A percentile compares a stretch with the other conserved stretches of the same genome.
Evolutionary conservation across 163 green algal genomes (phyloP).

Genomic region (Scenedesmus sp.): DNA sequence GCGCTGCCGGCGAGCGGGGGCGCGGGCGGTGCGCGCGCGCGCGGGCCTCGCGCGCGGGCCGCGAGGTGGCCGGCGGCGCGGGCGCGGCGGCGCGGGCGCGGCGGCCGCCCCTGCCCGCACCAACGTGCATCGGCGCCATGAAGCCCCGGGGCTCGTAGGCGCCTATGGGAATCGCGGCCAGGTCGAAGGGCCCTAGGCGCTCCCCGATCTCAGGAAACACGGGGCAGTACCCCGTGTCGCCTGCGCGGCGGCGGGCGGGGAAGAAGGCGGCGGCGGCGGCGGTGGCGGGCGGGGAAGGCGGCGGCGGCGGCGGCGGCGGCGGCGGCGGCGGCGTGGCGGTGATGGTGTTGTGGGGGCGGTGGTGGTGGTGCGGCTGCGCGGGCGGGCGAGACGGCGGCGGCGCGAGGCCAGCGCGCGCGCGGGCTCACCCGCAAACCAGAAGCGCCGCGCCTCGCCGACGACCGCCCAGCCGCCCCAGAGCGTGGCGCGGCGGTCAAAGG

Average conservation of each 20-base stretch:
- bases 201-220: constrained; percentile 80
- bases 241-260: constrained; percentile 53
- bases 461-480: constrained; percentile 85
- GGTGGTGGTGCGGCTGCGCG: no score
- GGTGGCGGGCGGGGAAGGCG: no score
- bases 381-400: no score
- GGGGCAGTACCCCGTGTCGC: constrained; percentile 80
- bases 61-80: not conserved
- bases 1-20: no score
- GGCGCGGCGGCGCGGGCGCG: not conserved
- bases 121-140: constrained; percentile 69
- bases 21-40: no score
- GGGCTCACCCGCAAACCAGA: constrained; percentile 50
- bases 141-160: constrained; percentile 66
- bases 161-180: constrained; percentile 80
- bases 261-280: no score
- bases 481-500: constrained; percentile 60
- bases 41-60: no score
- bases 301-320: no score
- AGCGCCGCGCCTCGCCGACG: constrained; percentile 27
- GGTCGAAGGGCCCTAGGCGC: constrained; percentile 75
- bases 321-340: no score
- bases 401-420: no score
- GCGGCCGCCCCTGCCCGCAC: not conserved
- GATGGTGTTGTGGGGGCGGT: no score